These are phyloP conservation scores for Nakazawaea sp. DNA, from an alignment of 805 yeast species.

Conservation along the genomic window DNA sequence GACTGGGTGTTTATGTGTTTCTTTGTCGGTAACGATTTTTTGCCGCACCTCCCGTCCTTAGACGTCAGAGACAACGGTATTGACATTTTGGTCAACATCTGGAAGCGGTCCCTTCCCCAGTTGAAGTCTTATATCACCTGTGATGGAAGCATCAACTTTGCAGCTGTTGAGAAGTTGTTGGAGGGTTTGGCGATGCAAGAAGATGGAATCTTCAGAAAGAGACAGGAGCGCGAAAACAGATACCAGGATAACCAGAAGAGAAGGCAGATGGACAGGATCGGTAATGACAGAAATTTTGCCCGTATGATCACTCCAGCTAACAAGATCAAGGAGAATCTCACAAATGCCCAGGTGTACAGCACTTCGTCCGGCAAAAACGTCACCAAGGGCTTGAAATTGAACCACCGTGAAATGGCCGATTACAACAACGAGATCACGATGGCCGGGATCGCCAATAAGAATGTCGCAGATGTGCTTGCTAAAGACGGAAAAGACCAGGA, in stretches of 20 bases:
- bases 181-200: constrained; percentile 64
- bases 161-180: constrained; percentile 69
- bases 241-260: constrained; percentile 60
- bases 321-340: constrained; percentile 11
- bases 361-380: constrained; percentile 70
- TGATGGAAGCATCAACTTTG: constrained; percentile 77
- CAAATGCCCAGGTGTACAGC: constrained; percentile 20
- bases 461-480: constrained; percentile 52
- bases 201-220: constrained; percentile 63
- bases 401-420: constrained; percentile 65
- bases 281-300: constrained; percentile 35
- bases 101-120: constrained; percentile 69
- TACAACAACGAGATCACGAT: constrained; percentile 54
- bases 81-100: constrained; percentile 69
- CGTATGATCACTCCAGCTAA: constrained; percentile 27
- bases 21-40: constrained; percentile 96
- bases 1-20: constrained; percentile 99
- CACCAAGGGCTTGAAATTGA: constrained; percentile 55
- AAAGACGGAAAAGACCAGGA: constrained; percentile 16
- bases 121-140: constrained; percentile 78
- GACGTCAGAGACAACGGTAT: constrained; percentile 95
- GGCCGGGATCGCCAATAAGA: constrained; percentile 65
- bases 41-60: constrained; percentile 91
- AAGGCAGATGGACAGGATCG: constrained; percentile 30
- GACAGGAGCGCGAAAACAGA: constrained; percentile 64